Evolutionary conservation across 169 alveolate genomes (phyloP).

Genomic region (Cryptosporidium ubiquitum): DNA sequence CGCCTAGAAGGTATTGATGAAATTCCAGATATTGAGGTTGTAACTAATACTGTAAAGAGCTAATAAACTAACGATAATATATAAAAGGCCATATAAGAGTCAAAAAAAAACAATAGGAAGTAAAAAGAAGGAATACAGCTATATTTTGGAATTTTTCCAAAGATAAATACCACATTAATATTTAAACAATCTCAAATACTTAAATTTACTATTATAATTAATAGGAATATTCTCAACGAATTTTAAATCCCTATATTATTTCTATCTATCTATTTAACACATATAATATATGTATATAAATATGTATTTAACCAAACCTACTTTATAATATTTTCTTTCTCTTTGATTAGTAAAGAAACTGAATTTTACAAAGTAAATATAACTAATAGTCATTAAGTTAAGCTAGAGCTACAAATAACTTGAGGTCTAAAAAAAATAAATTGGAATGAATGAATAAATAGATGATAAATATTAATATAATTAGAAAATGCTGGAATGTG

Average conservation of each 20-base stretch:
- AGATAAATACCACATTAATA: no score
- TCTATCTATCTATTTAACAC: no score
- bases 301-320: no score
- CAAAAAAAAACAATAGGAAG: neutral
- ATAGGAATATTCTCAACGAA: neutral
- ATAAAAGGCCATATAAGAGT: neutral
- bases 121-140: no score
- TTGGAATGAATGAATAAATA: neutral
- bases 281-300: no score
- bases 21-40: conserved; percentile 56
- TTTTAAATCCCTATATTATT: neutral
- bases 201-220: neutral
- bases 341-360: no score
- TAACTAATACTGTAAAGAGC: conserved; percentile 22
- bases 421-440: neutral
- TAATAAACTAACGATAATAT: neutral
- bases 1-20: conserved; percentile 61
- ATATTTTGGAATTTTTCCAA: no score
- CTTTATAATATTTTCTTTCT: no score
- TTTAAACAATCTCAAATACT: no score
- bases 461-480: neutral
- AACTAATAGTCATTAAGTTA: neutral
- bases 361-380: no score
- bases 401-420: neutral
- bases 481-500: neutral